Evolutionary conservation across 495 filamentous ascomycete species (phyloP).

Genomic region (Penicillium coprophilum): DNA sequence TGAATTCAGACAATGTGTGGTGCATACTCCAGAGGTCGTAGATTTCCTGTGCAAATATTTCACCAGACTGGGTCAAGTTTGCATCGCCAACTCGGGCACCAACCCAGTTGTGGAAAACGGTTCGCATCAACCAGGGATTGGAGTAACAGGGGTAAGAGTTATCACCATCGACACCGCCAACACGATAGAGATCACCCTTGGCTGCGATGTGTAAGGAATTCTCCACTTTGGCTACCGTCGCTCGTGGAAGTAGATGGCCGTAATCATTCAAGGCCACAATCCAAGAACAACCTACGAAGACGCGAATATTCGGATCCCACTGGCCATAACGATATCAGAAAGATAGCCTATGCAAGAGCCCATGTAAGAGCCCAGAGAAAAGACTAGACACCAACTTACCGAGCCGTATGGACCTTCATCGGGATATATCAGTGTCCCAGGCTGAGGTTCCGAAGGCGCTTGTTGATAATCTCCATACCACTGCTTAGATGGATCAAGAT

Average conservation of each 20-base stretch:
- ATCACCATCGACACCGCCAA: slow-evolving; percentile 44
- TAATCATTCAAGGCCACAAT: slow-evolving; percentile 43
- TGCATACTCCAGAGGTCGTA: slow-evolving; percentile 39
- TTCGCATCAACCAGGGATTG: slow-evolving; percentile 47
- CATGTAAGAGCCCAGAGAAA: neutral
- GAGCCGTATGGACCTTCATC: slow-evolving; percentile 21
- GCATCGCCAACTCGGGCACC: slow-evolving; percentile 34
- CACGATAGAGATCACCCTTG: slow-evolving; percentile 41
- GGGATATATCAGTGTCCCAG: slow-evolving; percentile 35
- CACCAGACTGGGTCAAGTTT: slow-evolving; percentile 39
- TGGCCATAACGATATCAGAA: slow-evolving; percentile 32
- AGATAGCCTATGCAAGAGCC: neutral
- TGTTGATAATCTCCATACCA: slow-evolving; percentile 44
- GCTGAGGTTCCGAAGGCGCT: slow-evolving; percentile 40
- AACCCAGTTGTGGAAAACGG: slow-evolving; percentile 37
- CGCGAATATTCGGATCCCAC: slow-evolving; percentile 48
- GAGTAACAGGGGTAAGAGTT: slow-evolving; percentile 46
- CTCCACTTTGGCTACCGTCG: slow-evolving; percentile 30
- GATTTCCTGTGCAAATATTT: slow-evolving; percentile 35
- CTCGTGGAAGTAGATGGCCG: slow-evolving; percentile 27
- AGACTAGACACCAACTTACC: slow-evolving; percentile 3
- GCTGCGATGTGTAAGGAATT: slow-evolving; percentile 37
- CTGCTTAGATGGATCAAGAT: slow-evolving; percentile 34
- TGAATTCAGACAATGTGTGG: slow-evolving; percentile 44
- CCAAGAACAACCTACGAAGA: slow-evolving; percentile 43